A percentile compares a stretch with the other conserved stretches of the same genome.
Conservation (phyloP, 2,329 filamentous ascomycete genomes). For the Arachnomyces sp. region DNA sequence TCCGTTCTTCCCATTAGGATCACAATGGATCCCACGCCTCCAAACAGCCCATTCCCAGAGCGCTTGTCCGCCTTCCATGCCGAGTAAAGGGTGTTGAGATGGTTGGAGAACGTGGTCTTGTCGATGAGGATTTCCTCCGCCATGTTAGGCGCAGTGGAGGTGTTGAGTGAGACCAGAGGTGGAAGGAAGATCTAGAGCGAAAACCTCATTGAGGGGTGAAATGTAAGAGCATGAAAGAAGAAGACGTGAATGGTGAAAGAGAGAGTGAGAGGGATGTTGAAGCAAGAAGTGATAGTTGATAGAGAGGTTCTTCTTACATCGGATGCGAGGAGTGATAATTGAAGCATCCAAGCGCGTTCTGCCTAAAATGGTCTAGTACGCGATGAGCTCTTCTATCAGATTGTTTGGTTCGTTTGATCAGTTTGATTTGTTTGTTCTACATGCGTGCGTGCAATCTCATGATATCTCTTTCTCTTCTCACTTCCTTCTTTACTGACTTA, state of each 20-base stretch:
- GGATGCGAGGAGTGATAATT: too few species aligned
- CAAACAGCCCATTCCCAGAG: slow-evolving; percentile 73
- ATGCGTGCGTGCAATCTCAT: too few species aligned
- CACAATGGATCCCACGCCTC: slow-evolving; percentile 75
- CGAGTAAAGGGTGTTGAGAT: slow-evolving; percentile 74
- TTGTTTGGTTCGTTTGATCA: too few species aligned
- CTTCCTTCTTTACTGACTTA: too few species aligned
- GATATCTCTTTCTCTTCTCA: too few species aligned
- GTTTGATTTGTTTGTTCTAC: too few species aligned
- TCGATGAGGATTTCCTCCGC: slow-evolving; percentile 89
- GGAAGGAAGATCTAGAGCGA: too few species aligned
- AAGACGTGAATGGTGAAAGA: background rate
- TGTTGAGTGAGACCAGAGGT: background rate
- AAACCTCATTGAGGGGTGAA: background rate
- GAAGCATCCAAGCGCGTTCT: too few species aligned
- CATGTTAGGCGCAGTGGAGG: slow-evolving; percentile 35
- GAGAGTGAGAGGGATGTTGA: background rate
- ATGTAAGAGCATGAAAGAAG: background rate
- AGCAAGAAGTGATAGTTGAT: too few species aligned
- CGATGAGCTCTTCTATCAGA: too few species aligned
- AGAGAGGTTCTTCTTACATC: too few species aligned
- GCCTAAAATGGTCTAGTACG: too few species aligned
- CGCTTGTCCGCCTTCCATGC: slow-evolving; percentile 97
- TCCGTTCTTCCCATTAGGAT: slow-evolving; percentile 93
- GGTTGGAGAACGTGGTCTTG: slow-evolving; percentile 86